Conservation (phyloP, 225 moss, liverwort and hornwort genomes). For the Ulota crispa region DNA sequence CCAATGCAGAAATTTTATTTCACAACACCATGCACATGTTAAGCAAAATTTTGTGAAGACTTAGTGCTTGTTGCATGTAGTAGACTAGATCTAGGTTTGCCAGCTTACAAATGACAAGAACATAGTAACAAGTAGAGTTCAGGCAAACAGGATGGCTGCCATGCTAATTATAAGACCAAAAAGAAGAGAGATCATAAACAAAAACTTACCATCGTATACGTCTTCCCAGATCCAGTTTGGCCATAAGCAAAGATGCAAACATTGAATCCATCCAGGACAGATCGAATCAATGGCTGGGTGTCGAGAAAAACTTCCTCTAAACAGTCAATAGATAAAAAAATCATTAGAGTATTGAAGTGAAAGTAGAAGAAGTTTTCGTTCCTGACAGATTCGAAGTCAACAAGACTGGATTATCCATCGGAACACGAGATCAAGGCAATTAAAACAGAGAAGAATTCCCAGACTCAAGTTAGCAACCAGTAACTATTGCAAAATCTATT, state of each 20-base stretch:
- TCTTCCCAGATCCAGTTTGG: constrained; percentile 93
- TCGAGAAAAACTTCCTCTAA: constrained; percentile 86
- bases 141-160: neutral
- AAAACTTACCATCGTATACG: constrained; percentile 71
- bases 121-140: neutral
- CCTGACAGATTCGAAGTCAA: neutral
- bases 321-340: neutral
- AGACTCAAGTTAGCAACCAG: neutral
- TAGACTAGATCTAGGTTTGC: neutral
- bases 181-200: neutral
- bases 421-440: neutral
- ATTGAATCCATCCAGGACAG: constrained; percentile 90
- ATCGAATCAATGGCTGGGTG: constrained; percentile 91
- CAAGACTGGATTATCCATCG: neutral
- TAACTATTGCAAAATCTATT: neutral
- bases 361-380: neutral
- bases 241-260: constrained; percentile 98
- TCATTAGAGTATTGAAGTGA: constrained; percentile 4
- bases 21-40: too few relatives aligned
- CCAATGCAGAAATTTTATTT: neutral
- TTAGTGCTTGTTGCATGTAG: neutral
- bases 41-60: too few relatives aligned
- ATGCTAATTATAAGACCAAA: neutral
- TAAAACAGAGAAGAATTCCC: neutral
- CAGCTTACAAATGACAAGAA: neutral